Conservation (phyloP, 2,329 filamentous ascomycete genomes). For the Pseudogymnoascus sp. region DNA sequence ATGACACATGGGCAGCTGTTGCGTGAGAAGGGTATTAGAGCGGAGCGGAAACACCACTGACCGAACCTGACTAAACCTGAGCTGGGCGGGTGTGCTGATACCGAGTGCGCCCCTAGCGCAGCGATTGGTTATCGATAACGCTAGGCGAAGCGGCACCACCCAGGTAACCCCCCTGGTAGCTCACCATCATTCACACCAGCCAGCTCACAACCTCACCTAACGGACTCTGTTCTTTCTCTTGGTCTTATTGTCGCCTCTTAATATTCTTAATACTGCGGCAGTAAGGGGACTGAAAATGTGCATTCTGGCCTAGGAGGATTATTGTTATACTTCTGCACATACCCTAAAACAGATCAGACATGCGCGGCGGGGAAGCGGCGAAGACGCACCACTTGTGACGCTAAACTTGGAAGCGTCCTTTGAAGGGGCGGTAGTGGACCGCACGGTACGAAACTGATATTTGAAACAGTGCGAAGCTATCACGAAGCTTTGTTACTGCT, state of each 20-base stretch:
- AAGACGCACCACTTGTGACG: constrained; percentile 4
- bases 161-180: constrained; percentile 5
- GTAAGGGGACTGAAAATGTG: not conserved
- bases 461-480: not conserved
- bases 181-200: constrained; percentile 4
- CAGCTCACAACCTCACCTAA: constrained; percentile 6
- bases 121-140: constrained; percentile 9
- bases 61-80: not conserved
- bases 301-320: not conserved
- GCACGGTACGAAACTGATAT: not conserved
- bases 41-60: not conserved
- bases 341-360: constrained; percentile 3
- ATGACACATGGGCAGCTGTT: not conserved
- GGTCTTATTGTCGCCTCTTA: not conserved
- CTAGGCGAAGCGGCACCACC: constrained; percentile 5
- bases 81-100: constrained; percentile 1
- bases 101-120: constrained; percentile 1
- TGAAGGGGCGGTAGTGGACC: not conserved
- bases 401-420: constrained; percentile 1
- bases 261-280: not conserved
- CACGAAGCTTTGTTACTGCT: not conserved
- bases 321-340: not conserved
- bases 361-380: constrained; percentile 3
- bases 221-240: not conserved
- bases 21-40: not conserved